A percentile compares a stretch with the other conserved stretches of the same genome.
These are phyloP conservation scores for Colletotrichum agaves DNA, from an alignment of 2,329 filamentous ascomycete species.

Conservation along the genomic window DNA sequence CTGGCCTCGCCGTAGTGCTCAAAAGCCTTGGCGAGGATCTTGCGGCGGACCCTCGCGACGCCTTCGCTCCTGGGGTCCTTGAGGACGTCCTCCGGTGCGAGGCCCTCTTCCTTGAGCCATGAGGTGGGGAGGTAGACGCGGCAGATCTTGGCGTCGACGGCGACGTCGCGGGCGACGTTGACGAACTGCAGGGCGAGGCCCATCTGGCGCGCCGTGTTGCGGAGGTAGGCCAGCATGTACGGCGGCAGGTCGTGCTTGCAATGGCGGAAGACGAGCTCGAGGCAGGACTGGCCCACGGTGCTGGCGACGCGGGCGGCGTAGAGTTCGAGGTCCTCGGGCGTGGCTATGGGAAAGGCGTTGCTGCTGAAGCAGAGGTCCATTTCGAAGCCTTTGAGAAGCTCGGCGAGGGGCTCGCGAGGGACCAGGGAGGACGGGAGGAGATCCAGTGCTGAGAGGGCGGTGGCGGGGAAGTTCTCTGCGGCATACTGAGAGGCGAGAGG, in stretches of 20 bases:
- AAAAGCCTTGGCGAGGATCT: conserved; percentile 70
- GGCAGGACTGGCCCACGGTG: conserved; percentile 75
- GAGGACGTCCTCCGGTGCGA: conserved; percentile 66
- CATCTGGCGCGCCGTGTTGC: conserved; percentile 71
- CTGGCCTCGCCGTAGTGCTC: conserved; percentile 65
- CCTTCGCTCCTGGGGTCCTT: conserved; percentile 57
- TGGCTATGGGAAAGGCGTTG: conserved; percentile 63
- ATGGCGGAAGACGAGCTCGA: conserved; percentile 74
- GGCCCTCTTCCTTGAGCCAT: conserved; percentile 70
- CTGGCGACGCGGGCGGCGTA: conserved; percentile 78
- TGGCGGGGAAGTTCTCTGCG: conserved; percentile 60
- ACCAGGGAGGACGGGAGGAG: conserved; percentile 69
- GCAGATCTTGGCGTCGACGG: conserved; percentile 70
- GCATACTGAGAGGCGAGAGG: conserved; percentile 48
- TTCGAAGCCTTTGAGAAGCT: conserved; percentile 74
- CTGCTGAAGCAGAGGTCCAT: conserved; percentile 70
- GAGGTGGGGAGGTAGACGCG: conserved; percentile 75
- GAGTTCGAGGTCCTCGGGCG: conserved; percentile 66
- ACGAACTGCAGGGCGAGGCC: conserved; percentile 81
- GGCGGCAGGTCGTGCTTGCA: conserved; percentile 46
- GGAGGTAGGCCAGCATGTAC: conserved; percentile 54
- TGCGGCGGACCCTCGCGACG: conserved; percentile 61
- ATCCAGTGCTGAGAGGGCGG: conserved; percentile 64
- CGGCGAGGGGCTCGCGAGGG: conserved; percentile 68
- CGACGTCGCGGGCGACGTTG: conserved; percentile 81